These are phyloP conservation scores for Lachnellula willkommii DNA, from an alignment of 2,329 filamentous ascomycete species.

Conservation along the genomic window DNA sequence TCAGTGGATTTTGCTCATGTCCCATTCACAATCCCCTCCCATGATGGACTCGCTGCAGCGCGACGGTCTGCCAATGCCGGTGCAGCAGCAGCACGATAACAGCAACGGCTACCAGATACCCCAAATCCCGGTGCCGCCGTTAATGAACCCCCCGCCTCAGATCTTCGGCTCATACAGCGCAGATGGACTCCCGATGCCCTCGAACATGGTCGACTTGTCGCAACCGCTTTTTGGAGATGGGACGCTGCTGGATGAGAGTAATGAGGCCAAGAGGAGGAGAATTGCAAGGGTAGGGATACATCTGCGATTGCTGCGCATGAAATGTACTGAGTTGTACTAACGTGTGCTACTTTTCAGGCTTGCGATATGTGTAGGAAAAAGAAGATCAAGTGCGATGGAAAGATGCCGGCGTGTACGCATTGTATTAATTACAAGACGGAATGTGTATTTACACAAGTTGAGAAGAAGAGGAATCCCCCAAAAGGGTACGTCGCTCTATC, in stretches of 20 bases:
- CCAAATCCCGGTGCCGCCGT: conserved; percentile 52
- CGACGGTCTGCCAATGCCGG: conserved; percentile 17
- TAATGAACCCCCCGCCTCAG: conserved; percentile 64
- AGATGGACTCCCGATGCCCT: conserved; percentile 54
- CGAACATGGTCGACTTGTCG: conserved; percentile 51
- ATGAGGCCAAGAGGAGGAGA: conserved; percentile 65
- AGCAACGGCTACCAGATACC: conserved; percentile 51
- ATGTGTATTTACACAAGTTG: conserved; percentile 94
- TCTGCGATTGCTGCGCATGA: background rate
- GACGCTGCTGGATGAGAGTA: conserved; percentile 57
- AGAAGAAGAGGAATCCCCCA: conserved; percentile 96
- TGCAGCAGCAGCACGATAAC: conserved; percentile 32
- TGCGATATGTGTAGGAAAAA: conserved; percentile 81
- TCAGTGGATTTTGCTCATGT: too few species aligned
- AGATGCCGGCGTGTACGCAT: conserved; percentile 89
- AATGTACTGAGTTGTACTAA: background rate
- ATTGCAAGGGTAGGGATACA: conserved; percentile 54
- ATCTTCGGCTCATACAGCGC: conserved; percentile 60
- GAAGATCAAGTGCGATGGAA: conserved; percentile 97
- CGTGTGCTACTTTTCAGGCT: conserved; percentile 34
- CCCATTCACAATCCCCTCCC: too few species aligned
- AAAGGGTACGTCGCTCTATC: conserved; percentile 65
- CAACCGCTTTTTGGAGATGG: conserved; percentile 57
- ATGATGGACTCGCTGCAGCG: background rate
- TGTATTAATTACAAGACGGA: conserved; percentile 98